Percentiles rank a stretch among this genome's conserved stretches.
Evolutionary conservation across 768 basidiomycete species (phyloP).

Genomic region (Gymnopilus dilepis): DNA sequence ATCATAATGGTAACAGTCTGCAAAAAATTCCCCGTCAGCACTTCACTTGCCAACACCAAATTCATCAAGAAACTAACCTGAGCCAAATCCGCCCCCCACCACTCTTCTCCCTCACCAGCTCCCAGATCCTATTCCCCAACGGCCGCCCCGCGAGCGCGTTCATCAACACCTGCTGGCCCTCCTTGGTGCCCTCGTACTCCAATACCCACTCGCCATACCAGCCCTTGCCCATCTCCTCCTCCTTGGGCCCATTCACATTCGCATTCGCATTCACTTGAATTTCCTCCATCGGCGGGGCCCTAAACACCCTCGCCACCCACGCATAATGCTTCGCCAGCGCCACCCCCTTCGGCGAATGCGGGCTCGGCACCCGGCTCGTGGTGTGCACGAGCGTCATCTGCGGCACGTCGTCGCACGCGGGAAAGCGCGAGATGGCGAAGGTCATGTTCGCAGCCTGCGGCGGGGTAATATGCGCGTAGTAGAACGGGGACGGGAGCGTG

Average conservation of each 20-base stretch:
- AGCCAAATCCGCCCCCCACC: slow-evolving; percentile 66
- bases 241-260: slow-evolving; percentile 35
- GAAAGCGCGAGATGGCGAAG: slow-evolving; percentile 41
- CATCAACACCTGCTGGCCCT: slow-evolving; percentile 62
- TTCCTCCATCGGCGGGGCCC: slow-evolving; percentile 15
- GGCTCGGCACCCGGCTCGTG: slow-evolving; percentile 57
- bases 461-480: slow-evolving; percentile 71
- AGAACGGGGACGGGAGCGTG: slow-evolving; percentile 74
- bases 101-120: slow-evolving; percentile 67
- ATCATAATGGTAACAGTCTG: slow-evolving; percentile 24
- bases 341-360: slow-evolving; percentile 63
- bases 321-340: slow-evolving; percentile 64
- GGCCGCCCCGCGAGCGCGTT: slow-evolving; percentile 52
- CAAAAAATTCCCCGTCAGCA: not conserved
- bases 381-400: slow-evolving; percentile 55
- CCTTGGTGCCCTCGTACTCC: slow-evolving; percentile 78
- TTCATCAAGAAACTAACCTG: slow-evolving; percentile 45
- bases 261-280: too few species aligned
- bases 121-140: slow-evolving; percentile 45
- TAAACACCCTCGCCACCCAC: slow-evolving; percentile 62
- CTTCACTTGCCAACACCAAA: not conserved
- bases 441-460: slow-evolving; percentile 39
- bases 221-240: slow-evolving; percentile 57
- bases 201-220: slow-evolving; percentile 82
- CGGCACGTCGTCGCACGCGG: slow-evolving; percentile 44